phyloP scores from a whole-genome alignment of 805 yeast genomes.

The Starmerella tilneyi region DNA sequence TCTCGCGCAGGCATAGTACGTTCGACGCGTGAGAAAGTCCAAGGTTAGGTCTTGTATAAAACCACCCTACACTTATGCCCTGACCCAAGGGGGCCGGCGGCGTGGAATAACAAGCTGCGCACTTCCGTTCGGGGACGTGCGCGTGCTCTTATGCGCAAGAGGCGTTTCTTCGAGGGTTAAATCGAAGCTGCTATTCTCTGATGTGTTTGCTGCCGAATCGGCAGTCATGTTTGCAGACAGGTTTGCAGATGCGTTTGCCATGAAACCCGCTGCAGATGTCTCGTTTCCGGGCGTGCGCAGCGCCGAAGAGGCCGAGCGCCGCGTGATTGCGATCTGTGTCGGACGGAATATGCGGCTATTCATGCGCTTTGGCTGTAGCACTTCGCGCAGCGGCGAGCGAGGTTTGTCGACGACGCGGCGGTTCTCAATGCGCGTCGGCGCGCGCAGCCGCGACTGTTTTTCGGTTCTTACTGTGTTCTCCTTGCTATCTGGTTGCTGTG shows the following conservation, averaged over 20 bases:
- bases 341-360: constrained; percentile 8
- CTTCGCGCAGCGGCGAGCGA: background rate
- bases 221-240: too few species aligned
- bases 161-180: constrained; percentile 9
- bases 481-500: background rate
- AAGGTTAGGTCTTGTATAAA: too few species aligned
- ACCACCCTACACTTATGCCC: too few species aligned
- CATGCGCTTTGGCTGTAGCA: background rate
- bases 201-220: too few species aligned
- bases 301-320: background rate
- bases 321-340: background rate
- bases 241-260: too few species aligned
- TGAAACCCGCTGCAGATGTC: too few species aligned
- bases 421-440: constrained; percentile 13
- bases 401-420: constrained; percentile 1
- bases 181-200: background rate
- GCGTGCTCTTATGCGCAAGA: constrained; percentile 3
- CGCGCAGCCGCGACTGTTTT: constrained; percentile 5
- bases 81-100: constrained; percentile 2
- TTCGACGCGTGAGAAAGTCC: too few species aligned
- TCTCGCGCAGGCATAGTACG: constrained; percentile 1
- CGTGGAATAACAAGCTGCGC: constrained; percentile 3
- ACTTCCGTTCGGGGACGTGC: background rate
- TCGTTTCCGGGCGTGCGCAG: background rate
- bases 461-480: constrained; percentile 2